A percentile compares a stretch with the other conserved stretches of the same genome.
These are phyloP conservation scores for Mycena belliarum DNA, from an alignment of 768 basidiomycete genomes.

Conservation along the genomic window DNA sequence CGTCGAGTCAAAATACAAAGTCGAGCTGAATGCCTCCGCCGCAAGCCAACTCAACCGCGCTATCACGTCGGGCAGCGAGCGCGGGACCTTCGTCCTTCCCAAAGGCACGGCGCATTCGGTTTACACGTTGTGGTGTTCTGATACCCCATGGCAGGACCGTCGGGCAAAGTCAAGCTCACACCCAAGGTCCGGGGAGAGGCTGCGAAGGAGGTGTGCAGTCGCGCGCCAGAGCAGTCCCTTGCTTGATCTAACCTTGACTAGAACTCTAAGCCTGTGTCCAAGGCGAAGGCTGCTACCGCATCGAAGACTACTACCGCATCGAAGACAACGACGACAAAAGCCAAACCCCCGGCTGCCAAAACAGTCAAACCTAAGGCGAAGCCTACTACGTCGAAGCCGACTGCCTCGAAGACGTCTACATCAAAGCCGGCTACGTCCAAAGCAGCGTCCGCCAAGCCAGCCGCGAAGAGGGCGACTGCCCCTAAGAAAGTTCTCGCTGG, in stretches of 20 bases:
- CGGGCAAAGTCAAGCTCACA: slow-evolving; percentile 59
- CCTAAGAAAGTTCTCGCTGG: slow-evolving; percentile 16
- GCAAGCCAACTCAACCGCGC: slow-evolving; percentile 79
- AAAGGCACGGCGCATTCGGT: slow-evolving; percentile 38
- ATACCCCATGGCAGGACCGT: slow-evolving; percentile 27
- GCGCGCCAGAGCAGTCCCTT: neutral
- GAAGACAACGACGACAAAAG: slow-evolving; percentile 20
- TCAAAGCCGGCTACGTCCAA: slow-evolving; percentile 24
- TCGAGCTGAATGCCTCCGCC: slow-evolving; percentile 73
- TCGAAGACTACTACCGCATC: slow-evolving; percentile 21
- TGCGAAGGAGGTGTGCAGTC: slow-evolving; percentile 46
- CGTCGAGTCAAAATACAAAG: slow-evolving; percentile 80
- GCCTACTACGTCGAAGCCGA: slow-evolving; percentile 24
- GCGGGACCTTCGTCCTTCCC: slow-evolving; percentile 50
- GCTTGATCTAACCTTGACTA: slow-evolving; percentile 20
- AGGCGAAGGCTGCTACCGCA: slow-evolving; percentile 36
- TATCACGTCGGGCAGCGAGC: slow-evolving; percentile 58
- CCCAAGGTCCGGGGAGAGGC: slow-evolving; percentile 63
- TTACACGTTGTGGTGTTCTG: neutral
- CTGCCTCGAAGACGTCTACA: slow-evolving; percentile 22
- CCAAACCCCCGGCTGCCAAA: slow-evolving; percentile 10
- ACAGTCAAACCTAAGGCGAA: slow-evolving; percentile 14
- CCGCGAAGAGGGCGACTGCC: slow-evolving; percentile 1
- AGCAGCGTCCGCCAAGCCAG: slow-evolving; percentile 18
- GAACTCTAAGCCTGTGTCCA: slow-evolving; percentile 48